Evolutionary conservation across 371 early-diverging fungal species (phyloP).

Genomic region (Encephalitozoon cuniculi): DNA sequence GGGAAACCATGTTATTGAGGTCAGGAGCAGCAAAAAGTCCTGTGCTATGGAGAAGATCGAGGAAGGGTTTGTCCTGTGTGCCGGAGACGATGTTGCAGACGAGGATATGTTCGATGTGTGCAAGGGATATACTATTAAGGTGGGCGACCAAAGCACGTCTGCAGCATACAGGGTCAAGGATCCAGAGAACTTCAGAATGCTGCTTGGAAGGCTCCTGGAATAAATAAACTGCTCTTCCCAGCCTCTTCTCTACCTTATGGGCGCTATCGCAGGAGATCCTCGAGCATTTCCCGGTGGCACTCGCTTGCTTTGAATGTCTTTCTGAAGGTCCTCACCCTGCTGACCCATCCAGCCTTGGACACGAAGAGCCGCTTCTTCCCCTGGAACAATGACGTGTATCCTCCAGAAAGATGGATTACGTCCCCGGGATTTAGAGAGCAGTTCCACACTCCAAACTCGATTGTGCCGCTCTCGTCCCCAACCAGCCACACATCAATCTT

Average conservation of each 20-base stretch:
- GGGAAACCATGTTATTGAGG: slow-evolving; percentile 58
- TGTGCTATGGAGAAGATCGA: slow-evolving; percentile 30
- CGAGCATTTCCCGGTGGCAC: neutral
- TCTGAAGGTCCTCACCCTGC: slow-evolving; percentile 21
- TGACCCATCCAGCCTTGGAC: slow-evolving; percentile 2
- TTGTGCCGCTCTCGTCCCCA: slow-evolving; percentile 43
- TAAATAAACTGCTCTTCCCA: neutral
- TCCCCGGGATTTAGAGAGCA: slow-evolving; percentile 16
- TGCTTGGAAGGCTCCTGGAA: neutral
- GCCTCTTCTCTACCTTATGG: neutral
- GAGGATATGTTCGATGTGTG: slow-evolving; percentile 58
- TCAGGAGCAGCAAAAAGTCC: slow-evolving; percentile 47
- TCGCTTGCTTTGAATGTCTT: slow-evolving; percentile 26
- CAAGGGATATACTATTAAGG: slow-evolving; percentile 26
- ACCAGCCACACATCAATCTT: slow-evolving; percentile 27
- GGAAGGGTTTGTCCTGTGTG: slow-evolving; percentile 43
- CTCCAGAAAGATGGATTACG: slow-evolving; percentile 23
- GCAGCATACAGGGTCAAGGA: slow-evolving; percentile 1
- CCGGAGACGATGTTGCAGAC: slow-evolving; percentile 61
- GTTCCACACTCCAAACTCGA: slow-evolving; percentile 35
- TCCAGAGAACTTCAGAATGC: slow-evolving; percentile 1
- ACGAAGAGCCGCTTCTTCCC: slow-evolving; percentile 18
- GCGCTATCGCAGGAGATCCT: neutral
- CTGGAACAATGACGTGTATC: slow-evolving; percentile 24
- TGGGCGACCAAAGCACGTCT: slow-evolving; percentile 17